phyloP scores from a whole-genome alignment of 2,329 filamentous ascomycete genomes.

The Monosporascus sp. region DNA sequence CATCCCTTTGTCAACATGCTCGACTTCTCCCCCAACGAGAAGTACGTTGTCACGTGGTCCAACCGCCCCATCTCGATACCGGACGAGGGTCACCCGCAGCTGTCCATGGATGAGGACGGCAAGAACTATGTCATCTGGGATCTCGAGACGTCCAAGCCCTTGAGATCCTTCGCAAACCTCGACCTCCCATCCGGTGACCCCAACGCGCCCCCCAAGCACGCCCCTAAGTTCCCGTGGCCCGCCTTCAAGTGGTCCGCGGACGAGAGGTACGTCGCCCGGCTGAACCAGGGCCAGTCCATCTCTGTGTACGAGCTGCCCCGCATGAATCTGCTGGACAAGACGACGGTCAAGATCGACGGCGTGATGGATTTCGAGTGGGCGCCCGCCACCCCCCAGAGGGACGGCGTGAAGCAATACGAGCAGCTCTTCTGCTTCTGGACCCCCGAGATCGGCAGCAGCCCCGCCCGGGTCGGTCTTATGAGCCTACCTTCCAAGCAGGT shows the following conservation, averaged over 20 bases:
- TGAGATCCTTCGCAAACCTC: conserved; percentile 89
- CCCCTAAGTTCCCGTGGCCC: conserved; percentile 92
- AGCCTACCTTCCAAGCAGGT: conserved; percentile 91
- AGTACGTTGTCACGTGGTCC: conserved; percentile 95
- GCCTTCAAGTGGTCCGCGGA: conserved; percentile 99
- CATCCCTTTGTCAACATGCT: conserved; percentile 95
- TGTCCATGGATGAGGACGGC: conserved; percentile 89
- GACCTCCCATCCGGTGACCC: conserved; percentile 64
- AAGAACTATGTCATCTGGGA: conserved; percentile 99
- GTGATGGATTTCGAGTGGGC: conserved; percentile 99
- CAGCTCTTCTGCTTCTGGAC: conserved; percentile 99
- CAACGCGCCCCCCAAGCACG: conserved; percentile 61
- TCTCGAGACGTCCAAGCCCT: conserved; percentile 78
- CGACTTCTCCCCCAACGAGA: conserved; percentile 90
- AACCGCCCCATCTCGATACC: conserved; percentile 88
- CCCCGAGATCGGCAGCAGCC: conserved; percentile 95
- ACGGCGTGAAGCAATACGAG: conserved; percentile 86
- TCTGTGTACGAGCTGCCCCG: conserved; percentile 84
- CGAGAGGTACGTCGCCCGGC: conserved; percentile 91
- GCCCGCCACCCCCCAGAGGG: conserved; percentile 73
- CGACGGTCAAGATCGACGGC: conserved; percentile 91
- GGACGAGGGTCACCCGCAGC: conserved; percentile 76
- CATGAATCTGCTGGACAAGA: conserved; percentile 88
- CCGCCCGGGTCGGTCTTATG: conserved; percentile 95
- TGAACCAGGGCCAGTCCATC: conserved; percentile 83